phyloP scores from a whole-genome alignment of 1,139 yeast genomes.

The Candida smagusa region DNA sequence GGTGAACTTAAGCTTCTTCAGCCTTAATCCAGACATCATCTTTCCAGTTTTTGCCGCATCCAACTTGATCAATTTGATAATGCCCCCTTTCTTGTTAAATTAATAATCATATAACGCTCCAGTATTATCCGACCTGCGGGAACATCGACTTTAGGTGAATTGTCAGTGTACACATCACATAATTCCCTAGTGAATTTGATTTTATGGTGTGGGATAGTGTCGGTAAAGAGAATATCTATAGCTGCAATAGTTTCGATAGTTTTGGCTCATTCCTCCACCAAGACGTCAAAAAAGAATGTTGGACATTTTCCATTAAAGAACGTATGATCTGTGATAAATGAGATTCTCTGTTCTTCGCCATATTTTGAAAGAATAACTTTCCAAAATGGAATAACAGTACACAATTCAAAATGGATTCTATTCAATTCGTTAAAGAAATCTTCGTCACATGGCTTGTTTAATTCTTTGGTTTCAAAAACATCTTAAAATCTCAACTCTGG shows the following conservation, averaged over 20 bases:
- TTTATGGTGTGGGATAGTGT: too few relatives aligned
- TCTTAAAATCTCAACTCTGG: conserved; percentile 21
- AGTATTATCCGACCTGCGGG: too few relatives aligned
- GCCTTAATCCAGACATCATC: too few relatives aligned
- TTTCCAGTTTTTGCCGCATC: too few relatives aligned
- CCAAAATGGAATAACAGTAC: conserved; percentile 28
- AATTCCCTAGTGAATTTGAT: not conserved
- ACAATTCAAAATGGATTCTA: conserved; percentile 14
- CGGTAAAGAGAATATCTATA: too few relatives aligned
- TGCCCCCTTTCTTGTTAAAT: too few relatives aligned
- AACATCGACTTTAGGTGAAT: too few relatives aligned
- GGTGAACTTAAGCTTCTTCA: too few relatives aligned
- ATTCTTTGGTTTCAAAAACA: conserved; percentile 22
- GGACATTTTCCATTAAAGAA: conserved; percentile 37
- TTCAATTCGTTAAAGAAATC: conserved; percentile 11
- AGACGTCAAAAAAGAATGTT: conserved; percentile 29
- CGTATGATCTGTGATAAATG: conserved; percentile 32
- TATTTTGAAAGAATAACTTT: conserved; percentile 18
- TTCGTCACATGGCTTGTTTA: not conserved
- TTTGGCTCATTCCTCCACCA: conserved; percentile 18
- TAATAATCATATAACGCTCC: too few relatives aligned
- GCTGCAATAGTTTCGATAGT: too few relatives aligned
- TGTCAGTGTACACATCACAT: not conserved
- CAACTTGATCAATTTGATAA: too few relatives aligned
- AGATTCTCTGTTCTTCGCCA: conserved; percentile 16